Evolutionary conservation across 2,329 filamentous ascomycete species (phyloP), one percentile per base, ranked within the genome.

Genomic region (Venturia carpophila): DNA sequence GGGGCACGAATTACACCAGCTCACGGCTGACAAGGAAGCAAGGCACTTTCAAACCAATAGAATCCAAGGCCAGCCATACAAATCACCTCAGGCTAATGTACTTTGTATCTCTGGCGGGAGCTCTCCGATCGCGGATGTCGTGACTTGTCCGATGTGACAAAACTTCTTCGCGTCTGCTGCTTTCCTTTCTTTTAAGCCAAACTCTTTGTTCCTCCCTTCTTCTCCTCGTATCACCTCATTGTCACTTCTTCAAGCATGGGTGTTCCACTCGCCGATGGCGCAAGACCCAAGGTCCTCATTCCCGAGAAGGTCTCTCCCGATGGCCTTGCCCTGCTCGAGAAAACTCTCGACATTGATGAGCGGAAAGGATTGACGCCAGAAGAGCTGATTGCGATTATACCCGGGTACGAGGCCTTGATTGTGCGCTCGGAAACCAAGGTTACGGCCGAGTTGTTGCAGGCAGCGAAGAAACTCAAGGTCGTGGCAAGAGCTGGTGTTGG

Each of bases 371-470:
- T 92, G 19, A 82, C 81, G 3, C 75, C 87, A 0, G 79, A 85
- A 1, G 83, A 91, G 68, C 80, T 93, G 24, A 75, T 87, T 52
- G 69, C 77, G n/a, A 81, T 87, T 66, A 91, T 93, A 66, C 83
- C 85, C 0, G 78, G 82, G 27, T 92, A 92, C 74, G 84, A 92
- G 60, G 90, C 87, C 24, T 81, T 93, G 63, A 89, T 93, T 67
- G 86, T 93, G 49, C 86, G 90, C 2, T 92, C 89, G 45, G 90
- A 92, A 76, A 93, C 90, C 1, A 89, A 92, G 71, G 89, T 93
- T 67, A 92, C 87, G 0, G 82, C 87, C 0, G 78, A 82, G 2
- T 80, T 93, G 0, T 80, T 93, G 15, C 76, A 79, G 15, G 87
- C 86, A 1, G 89, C 84, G 11, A 83, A 80, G 69, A 88, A 85